A percentile compares a stretch with the other conserved stretches of the same genome.
Conservation (phyloP, 208 protist genomes). For the Angomonas ambiguus region DNA sequence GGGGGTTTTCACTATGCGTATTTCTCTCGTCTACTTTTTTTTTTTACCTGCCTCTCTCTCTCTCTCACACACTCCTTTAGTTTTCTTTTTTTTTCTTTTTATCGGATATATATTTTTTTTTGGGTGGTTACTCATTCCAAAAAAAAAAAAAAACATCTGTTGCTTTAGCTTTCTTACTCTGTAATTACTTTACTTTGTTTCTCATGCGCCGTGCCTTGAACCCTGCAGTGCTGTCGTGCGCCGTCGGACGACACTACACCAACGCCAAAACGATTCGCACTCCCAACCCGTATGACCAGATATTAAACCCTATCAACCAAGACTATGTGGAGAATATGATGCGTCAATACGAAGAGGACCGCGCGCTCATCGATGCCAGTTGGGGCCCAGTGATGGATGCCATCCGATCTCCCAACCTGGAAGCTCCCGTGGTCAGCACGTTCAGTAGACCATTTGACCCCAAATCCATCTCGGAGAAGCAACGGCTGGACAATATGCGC, state of each 20-base stretch:
- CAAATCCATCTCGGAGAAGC: constrained; percentile 61
- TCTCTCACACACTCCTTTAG: neutral
- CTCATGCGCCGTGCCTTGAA: constrained; percentile 75
- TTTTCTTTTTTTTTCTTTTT: constrained; percentile 12
- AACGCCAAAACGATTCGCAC: constrained; percentile 75
- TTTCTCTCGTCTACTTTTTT: neutral
- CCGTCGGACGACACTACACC: constrained; percentile 40
- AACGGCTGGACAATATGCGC: constrained; percentile 86
- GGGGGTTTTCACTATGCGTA: neutral
- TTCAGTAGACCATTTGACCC: constrained; percentile 71
- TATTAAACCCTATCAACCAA: constrained; percentile 64
- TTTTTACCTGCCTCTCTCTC: constrained; percentile 16
- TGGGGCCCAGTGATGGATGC: constrained; percentile 82
- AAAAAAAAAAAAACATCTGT: neutral
- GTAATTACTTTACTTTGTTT: no score
- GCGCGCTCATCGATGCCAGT: constrained; percentile 62
- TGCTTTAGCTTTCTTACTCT: neutral
- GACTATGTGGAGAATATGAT: constrained; percentile 77
- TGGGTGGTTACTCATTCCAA: neutral
- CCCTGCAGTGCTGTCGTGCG: constrained; percentile 9
- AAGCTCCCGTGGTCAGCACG: constrained; percentile 57
- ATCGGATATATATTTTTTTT: neutral
- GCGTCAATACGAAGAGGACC: constrained; percentile 68
- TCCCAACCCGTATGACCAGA: constrained; percentile 72
- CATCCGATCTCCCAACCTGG: constrained; percentile 37